Evolutionary conservation across 129 eudicot species (phyloP).

Genomic region (Heracleum sosnowskyi): DNA sequence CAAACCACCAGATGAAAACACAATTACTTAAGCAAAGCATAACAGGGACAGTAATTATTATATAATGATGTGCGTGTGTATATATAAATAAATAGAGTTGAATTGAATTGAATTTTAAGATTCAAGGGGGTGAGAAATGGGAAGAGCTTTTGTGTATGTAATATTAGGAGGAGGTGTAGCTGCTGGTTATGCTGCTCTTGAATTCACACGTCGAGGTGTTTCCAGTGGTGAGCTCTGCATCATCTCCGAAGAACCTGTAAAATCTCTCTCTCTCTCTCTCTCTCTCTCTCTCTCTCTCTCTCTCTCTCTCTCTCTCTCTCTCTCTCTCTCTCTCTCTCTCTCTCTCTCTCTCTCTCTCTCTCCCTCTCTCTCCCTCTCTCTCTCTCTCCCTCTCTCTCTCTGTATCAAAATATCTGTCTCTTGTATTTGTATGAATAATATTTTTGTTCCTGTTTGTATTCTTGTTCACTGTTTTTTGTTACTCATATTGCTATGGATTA

Average conservation of each 20-base stretch:
- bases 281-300: constrained; percentile 17
- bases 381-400: not conserved
- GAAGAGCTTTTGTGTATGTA: constrained; percentile 84
- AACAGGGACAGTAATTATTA: not conserved
- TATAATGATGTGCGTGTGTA: not conserved
- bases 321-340: not conserved
- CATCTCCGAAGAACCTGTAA: constrained; percentile 92
- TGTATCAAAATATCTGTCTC: no score
- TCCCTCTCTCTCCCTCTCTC: not conserved
- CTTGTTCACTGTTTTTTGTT: not conserved
- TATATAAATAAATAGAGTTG: not conserved
- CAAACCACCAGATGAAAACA: not conserved
- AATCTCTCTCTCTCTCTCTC: not conserved
- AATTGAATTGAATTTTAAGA: not conserved
- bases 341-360: not conserved
- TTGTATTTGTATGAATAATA: not conserved
- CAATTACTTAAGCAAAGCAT: not conserved
- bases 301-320: not conserved
- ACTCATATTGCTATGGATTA: not conserved
- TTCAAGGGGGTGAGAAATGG: constrained; percentile 37
- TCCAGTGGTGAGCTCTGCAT: constrained; percentile 92
- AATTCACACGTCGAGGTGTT: constrained; percentile 73
- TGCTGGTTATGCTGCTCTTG: constrained; percentile 97
- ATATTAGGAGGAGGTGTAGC: constrained; percentile 97
- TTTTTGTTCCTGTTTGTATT: no score